Conservation (phyloP, 2,329 filamentous ascomycete species). For the Fusarium sp. region DNA sequence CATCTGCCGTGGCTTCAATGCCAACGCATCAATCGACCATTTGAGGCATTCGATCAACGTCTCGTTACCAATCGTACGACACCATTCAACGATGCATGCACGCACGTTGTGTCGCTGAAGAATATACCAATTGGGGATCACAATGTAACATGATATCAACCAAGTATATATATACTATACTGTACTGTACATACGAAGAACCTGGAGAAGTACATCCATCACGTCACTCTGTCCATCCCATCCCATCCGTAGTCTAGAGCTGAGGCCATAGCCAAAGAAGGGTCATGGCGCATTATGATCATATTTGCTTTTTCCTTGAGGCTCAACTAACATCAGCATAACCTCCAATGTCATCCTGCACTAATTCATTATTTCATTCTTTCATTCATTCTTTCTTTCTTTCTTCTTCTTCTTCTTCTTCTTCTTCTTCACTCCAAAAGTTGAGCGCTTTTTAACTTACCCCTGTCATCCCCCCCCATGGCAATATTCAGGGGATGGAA, state of each 20-base stretch:
- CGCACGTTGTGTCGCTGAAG: background rate
- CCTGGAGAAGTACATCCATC: background rate
- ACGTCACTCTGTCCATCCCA: background rate
- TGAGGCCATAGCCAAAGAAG: constrained; percentile 11
- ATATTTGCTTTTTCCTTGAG: constrained; percentile 13
- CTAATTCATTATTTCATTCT: background rate
- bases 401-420: background rate
- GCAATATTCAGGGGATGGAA: constrained; percentile 2
- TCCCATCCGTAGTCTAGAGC: background rate
- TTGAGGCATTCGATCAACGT: constrained; percentile 28
- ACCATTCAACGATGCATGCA: constrained; percentile 28
- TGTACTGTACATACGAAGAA: background rate
- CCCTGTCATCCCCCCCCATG: background rate
- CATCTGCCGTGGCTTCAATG: constrained; percentile 30
- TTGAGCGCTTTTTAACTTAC: background rate
- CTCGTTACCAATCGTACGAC: constrained; percentile 38
- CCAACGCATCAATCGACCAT: constrained; percentile 41
- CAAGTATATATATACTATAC: too few relatives aligned
- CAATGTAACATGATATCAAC: background rate
- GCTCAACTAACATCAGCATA: constrained; percentile 1
- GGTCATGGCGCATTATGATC: constrained; percentile 16
- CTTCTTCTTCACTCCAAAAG: background rate
- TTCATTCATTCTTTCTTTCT: accelerated
- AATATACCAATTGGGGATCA: background rate
- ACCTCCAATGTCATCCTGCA: background rate